Evolutionary conservation across 2,329 filamentous ascomycete genomes (phyloP), one percentile per base, ranked within the genome.

Genomic region (Pseudogymnoascus sp.): DNA sequence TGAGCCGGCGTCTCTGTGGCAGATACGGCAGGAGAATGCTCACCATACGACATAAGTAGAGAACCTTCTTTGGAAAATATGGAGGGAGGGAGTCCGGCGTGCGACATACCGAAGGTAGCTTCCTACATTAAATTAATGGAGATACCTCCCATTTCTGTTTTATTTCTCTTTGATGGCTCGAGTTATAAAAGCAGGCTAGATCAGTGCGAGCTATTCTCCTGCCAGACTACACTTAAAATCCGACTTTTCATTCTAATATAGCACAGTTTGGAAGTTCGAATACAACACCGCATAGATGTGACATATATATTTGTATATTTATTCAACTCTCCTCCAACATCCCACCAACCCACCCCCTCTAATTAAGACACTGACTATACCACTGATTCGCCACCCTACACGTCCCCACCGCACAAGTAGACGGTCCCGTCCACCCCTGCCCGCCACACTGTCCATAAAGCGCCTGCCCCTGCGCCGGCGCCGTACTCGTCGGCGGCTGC

Each of bases 1-100:
- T 68, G 65, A 72, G 61, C 72, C 73, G 63, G 69, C 64, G 25
- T 75, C 73, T 37, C 70, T 75, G 51, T 73, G 73, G 70, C 74
- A 76, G 63, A 73, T 75, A 23, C 72, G 71, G 66, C 71, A 61
- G 65, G 71, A 74, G 45, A 45, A 45, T 45, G 16, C 16, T 3
- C n/a, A 8, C 2, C 57, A 70, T 68, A 41, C n/a, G 6, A 19
- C n/a, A 41, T 10, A 19, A 41, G 39, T 19, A 10, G 36, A 39
- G 23, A 25, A 25, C 23, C 23, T 25, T 25, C 23, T 25, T 25
- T 25, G 23, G 3, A 25, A 25, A 25, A 25, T n/a, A n/a, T n/a
- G n/a, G 5, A 2, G 23, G 23, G 23, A 25, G 23, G 5, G 23
- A 25, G 23, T 2, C 23, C 23, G 5, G 5, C 23, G 23, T 3